Evolutionary conservation across 768 basidiomycete species (phyloP).

Genomic region (Grammothele lineata): DNA sequence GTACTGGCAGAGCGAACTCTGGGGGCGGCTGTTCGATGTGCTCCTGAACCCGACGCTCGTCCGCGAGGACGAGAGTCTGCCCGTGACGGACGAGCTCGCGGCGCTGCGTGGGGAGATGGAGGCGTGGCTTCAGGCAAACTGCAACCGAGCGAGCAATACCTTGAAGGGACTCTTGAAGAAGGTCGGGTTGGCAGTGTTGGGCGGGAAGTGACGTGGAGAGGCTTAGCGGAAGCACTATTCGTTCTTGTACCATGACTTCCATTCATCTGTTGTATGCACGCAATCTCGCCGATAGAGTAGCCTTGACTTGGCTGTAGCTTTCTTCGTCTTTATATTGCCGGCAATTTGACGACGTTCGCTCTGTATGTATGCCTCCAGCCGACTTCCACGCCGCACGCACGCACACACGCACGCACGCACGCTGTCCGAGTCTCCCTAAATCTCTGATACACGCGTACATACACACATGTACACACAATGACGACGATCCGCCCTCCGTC

Average conservation of each 20-base stretch:
- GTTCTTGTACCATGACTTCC: background rate
- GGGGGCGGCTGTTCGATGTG: conserved; percentile 79
- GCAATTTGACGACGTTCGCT: background rate
- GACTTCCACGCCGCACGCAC: background rate
- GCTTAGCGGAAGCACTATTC: background rate
- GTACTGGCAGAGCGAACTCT: conserved; percentile 91
- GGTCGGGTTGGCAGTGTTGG: conserved; percentile 54
- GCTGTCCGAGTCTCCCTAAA: too few relatives aligned
- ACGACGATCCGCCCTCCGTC: background rate
- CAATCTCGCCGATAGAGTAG: too few relatives aligned
- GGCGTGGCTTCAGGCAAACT: conserved; percentile 79
- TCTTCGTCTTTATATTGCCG: too few relatives aligned
- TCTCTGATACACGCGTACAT: background rate
- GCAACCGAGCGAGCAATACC: conserved; percentile 78
- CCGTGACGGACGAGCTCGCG: conserved; percentile 66
- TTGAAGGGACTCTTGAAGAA: conserved; percentile 82
- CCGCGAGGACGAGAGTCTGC: conserved; percentile 54
- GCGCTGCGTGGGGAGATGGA: conserved; percentile 79
- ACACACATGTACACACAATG: background rate
- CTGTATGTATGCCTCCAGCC: background rate
- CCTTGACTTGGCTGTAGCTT: too few relatives aligned
- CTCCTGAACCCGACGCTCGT: conserved; percentile 78
- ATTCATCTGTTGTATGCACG: too few relatives aligned
- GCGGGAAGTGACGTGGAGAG: conserved; percentile 21
- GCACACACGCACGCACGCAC: background rate